Percentiles rank a stretch among this genome's conserved stretches.
Evolutionary conservation across 371 early-diverging fungal species (phyloP).

Genomic region (Phascolomyces articulosus): DNA sequence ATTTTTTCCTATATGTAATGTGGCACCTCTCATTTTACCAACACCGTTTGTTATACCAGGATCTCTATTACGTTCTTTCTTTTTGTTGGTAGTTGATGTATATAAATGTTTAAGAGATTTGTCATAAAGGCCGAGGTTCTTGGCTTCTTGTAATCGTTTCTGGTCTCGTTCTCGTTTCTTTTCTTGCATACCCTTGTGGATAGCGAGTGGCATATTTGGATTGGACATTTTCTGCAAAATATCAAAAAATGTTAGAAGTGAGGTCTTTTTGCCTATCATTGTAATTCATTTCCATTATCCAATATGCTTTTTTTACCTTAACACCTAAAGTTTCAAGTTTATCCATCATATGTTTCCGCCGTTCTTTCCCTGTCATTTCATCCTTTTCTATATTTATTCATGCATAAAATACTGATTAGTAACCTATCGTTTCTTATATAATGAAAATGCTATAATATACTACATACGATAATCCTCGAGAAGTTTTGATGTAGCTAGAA

Average conservation of each 20-base stretch:
- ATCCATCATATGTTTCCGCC: slow-evolving; percentile 40
- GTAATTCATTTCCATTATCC: no score
- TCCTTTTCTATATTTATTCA: slow-evolving; percentile 31
- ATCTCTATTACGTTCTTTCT: slow-evolving; percentile 32
- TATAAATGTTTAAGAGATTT: slow-evolving; percentile 48
- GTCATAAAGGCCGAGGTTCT: slow-evolving; percentile 48
- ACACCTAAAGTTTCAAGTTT: slow-evolving; percentile 46
- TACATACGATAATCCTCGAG: slow-evolving; percentile 46
- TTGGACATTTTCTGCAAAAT: slow-evolving; percentile 7
- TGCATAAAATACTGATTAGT: not conserved
- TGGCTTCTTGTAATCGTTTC: slow-evolving; percentile 45
- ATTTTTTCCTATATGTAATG: slow-evolving; percentile 20
- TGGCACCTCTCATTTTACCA: slow-evolving; percentile 49
- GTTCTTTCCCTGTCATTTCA: slow-evolving; percentile 47
- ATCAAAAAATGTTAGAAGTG: not conserved
- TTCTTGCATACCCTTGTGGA: slow-evolving; percentile 34
- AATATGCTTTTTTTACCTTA: slow-evolving; percentile 25
- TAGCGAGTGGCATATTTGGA: slow-evolving; percentile 27
- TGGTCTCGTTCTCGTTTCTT: slow-evolving; percentile 35
- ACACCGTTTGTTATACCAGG: slow-evolving; percentile 49
- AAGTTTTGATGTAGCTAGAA: slow-evolving; percentile 41
- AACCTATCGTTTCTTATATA: no score
- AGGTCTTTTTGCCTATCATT: not conserved
- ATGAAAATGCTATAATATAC: not conserved
- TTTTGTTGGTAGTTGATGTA: slow-evolving; percentile 27